These are phyloP conservation scores for Parafenestella ontariensis DNA, from an alignment of 2,329 filamentous ascomycete species.

Conservation along the genomic window DNA sequence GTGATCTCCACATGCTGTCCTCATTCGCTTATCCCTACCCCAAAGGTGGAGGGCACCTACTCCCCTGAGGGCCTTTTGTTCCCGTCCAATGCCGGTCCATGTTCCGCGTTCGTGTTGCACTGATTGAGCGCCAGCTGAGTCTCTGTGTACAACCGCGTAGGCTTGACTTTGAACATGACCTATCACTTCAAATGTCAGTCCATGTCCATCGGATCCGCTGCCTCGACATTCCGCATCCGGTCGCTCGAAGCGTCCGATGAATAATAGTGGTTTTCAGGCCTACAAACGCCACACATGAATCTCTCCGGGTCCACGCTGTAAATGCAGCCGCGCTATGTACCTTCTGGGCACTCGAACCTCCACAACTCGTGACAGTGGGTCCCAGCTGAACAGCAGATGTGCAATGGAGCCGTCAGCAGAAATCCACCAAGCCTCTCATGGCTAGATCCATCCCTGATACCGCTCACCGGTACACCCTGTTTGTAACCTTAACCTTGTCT, in stretches of 20 bases:
- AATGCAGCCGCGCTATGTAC: background rate
- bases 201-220: background rate
- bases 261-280: constrained; percentile 4
- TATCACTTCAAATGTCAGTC: background rate
- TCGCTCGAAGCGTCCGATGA: background rate
- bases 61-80: background rate
- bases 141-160: background rate
- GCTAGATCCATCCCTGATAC: constrained; percentile 7
- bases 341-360: constrained; percentile 1
- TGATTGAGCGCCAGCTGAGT: background rate
- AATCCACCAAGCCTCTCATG: constrained; percentile 3
- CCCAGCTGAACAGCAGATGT: constrained; percentile 6
- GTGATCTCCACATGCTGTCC: background rate
- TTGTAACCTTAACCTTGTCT: constrained; percentile 9
- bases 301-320: constrained; percentile 3
- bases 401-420: constrained; percentile 3
- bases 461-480: constrained; percentile 9
- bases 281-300: constrained; percentile 8
- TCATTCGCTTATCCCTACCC: background rate
- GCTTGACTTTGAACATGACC: background rate
- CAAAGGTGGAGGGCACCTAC: background rate
- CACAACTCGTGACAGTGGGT: constrained; percentile 1
- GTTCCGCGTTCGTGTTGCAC: background rate
- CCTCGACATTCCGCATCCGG: background rate
- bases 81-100: background rate